phyloP scores from a whole-genome alignment of 495 filamentous ascomycete genomes.

The Penicillium goetzii region DNA sequence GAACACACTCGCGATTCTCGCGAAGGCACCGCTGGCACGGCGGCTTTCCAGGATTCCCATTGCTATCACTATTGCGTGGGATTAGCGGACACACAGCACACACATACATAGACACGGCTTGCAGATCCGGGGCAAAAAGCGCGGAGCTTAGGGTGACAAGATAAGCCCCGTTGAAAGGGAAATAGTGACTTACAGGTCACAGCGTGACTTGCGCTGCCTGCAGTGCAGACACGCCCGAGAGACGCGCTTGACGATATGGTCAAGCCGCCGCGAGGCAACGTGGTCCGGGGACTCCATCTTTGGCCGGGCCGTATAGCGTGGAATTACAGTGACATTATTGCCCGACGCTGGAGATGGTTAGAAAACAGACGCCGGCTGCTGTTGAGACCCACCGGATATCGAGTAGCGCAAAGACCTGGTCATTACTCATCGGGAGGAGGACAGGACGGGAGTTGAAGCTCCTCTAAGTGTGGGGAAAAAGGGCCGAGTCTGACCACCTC shows the following conservation, averaged over 20 bases:
- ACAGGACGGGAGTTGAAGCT: neutral
- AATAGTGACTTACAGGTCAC: constrained; percentile 58
- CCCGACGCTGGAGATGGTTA: constrained; percentile 12
- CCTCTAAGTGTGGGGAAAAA: constrained; percentile 15
- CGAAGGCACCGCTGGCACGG: constrained; percentile 64
- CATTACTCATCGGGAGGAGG: constrained; percentile 26
- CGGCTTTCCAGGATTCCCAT: constrained; percentile 52
- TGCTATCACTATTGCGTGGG: constrained; percentile 42
- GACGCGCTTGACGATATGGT: constrained; percentile 56
- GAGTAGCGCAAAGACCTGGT: constrained; percentile 6
- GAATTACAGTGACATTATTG: constrained; percentile 19
- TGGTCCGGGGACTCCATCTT: constrained; percentile 27
- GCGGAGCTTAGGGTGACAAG: neutral
- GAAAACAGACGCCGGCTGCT: constrained; percentile 21
- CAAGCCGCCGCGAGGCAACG: constrained; percentile 21
- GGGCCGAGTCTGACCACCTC: neutral
- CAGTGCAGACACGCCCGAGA: constrained; percentile 66
- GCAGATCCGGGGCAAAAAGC: constrained; percentile 24
- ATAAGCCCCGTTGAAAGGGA: neutral
- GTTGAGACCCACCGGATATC: constrained; percentile 22
- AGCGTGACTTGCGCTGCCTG: constrained; percentile 64
- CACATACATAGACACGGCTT: neutral
- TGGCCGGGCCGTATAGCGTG: constrained; percentile 8
- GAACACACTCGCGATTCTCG: constrained; percentile 61
- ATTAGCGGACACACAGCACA: constrained; percentile 24